phyloP scores from a whole-genome alignment of 208 protist genomes.

The Trypanosoma platydactyli region DNA sequence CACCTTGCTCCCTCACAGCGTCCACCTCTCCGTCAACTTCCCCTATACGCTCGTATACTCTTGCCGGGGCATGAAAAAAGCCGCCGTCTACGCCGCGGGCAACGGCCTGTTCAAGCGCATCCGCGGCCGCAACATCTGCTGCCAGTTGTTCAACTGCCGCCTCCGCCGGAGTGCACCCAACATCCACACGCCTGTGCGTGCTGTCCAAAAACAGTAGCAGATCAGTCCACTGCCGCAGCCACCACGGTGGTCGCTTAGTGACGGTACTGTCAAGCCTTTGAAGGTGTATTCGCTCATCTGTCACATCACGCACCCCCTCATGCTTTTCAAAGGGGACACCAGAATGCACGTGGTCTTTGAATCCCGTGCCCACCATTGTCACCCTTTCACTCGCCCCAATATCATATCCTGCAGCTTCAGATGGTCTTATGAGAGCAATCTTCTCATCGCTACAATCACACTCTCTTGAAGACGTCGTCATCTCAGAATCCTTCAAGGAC shows the following conservation, averaged over 20 bases:
- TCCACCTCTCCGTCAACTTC: background rate
- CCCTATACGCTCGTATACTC: conserved; percentile 1
- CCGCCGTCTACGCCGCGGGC: conserved; percentile 18
- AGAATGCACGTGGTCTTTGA: conserved; percentile 33
- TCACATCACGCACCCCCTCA: background rate
- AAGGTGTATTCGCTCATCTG: background rate
- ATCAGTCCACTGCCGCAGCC: conserved; percentile 47
- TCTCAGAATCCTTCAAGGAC: too few species aligned
- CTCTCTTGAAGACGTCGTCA: background rate
- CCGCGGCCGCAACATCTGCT: conserved; percentile 31
- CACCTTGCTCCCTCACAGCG: background rate
- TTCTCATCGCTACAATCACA: background rate
- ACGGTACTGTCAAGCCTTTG: background rate
- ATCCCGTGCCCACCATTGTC: background rate
- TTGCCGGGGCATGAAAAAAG: conserved; percentile 5
- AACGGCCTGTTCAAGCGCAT: conserved; percentile 32
- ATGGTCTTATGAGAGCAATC: background rate
- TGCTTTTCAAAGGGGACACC: conserved; percentile 19
- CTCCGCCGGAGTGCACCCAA: conserved; percentile 18
- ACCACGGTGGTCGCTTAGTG: conserved; percentile 30
- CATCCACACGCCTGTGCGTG: background rate
- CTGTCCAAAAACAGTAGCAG: conserved; percentile 49
- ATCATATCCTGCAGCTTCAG: background rate
- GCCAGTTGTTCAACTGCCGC: conserved; percentile 35
- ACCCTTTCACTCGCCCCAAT: background rate